Evolutionary conservation across 805 yeast species (phyloP).

Genomic region (Myxozyma lipomycoides): DNA sequence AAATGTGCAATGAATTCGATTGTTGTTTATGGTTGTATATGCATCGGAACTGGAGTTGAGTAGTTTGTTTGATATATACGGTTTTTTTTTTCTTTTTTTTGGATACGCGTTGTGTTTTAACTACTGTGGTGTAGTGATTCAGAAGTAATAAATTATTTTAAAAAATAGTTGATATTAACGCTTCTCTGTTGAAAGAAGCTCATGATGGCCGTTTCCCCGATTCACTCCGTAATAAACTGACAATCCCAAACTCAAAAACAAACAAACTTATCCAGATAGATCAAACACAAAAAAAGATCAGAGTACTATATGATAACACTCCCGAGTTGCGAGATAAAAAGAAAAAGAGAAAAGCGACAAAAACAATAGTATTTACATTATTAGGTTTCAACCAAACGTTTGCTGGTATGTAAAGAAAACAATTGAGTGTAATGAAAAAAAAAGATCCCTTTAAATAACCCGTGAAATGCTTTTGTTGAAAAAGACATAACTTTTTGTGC

Average conservation of each 20-base stretch:
- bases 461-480: constrained; percentile 28
- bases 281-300: background rate
- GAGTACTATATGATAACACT: background rate
- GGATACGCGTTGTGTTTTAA: too few relatives aligned
- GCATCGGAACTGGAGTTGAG: too few relatives aligned
- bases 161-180: background rate
- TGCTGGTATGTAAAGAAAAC: background rate
- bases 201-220: constrained; percentile 9
- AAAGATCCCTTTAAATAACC: constrained; percentile 8
- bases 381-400: background rate
- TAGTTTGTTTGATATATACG: background rate
- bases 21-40: background rate
- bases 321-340: background rate
- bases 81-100: constrained; percentile 2
- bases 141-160: background rate
- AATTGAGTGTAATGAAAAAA: background rate
- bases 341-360: background rate
- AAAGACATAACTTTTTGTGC: constrained; percentile 24
- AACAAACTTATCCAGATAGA: background rate
- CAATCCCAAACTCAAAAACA: background rate
- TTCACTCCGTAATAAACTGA: constrained; percentile 5
- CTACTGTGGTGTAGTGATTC: too few relatives aligned
- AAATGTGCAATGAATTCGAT: background rate
- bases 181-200: constrained; percentile 19
- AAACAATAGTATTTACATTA: background rate